Conservation (phyloP, 441 rosid species). For the Populus hybrid region DNA sequence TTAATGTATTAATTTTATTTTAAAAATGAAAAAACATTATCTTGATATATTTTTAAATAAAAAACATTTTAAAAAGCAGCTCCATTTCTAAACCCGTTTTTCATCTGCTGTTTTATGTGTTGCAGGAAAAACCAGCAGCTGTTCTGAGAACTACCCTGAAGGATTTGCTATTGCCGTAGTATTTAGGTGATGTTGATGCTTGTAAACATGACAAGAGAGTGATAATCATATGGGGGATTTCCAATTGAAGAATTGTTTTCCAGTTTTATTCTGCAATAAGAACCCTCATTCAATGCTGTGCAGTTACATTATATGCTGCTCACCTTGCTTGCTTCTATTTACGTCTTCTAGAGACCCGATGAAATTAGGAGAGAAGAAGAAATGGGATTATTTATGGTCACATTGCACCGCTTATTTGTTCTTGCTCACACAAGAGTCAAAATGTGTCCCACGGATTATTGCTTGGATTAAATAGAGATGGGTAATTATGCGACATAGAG, state of each 20-base stretch:
- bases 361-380: no score
- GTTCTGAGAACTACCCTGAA: constrained; percentile 51
- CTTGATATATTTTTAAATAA: no score
- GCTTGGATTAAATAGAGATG: not conserved
- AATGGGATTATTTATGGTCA: not conserved
- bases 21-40: no score
- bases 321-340: no score
- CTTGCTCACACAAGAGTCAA: not conserved
- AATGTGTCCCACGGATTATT: not conserved
- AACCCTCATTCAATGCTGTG: not conserved
- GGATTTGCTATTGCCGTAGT: constrained; percentile 45
- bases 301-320: not conserved
- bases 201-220: not conserved
- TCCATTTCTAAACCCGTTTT: not conserved
- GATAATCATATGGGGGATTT: not conserved
- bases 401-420: not conserved
- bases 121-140: constrained; percentile 36
- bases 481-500: not conserved
- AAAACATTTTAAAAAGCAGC: no score
- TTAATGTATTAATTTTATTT: no score
- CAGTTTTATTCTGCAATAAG: not conserved
- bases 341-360: no score
- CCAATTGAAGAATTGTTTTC: not conserved
- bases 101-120: not conserved
- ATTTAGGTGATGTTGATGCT: not conserved